These are phyloP conservation scores for Dactylellina sp. DNA, from an alignment of 2,329 filamentous ascomycete species.

Conservation along the genomic window DNA sequence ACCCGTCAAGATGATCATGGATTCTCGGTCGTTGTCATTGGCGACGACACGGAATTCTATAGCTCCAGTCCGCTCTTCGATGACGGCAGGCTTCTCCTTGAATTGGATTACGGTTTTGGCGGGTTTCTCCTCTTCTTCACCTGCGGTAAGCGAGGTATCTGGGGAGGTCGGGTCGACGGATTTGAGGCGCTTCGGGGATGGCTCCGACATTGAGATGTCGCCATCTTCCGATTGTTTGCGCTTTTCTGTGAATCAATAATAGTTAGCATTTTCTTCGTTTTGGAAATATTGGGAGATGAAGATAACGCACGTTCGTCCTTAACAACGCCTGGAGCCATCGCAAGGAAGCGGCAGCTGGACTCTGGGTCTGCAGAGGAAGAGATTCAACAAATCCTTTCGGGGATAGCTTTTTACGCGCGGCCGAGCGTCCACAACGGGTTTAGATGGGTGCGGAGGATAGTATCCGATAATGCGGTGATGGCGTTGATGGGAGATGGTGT, in stretches of 20 bases:
- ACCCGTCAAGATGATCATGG: constrained; percentile 91
- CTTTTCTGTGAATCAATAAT: constrained; percentile 17
- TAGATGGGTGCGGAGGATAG: constrained; percentile 1
- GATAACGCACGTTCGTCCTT: constrained; percentile 51
- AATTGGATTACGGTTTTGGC: constrained; percentile 55
- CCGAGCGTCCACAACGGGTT: background rate
- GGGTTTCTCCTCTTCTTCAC: constrained; percentile 44
- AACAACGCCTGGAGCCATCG: constrained; percentile 44
- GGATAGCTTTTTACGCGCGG: background rate
- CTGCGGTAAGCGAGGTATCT: constrained; percentile 34
- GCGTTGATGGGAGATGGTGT: constrained; percentile 10
- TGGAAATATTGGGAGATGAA: background rate
- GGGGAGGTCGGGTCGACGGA: constrained; percentile 48
- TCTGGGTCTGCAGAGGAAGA: background rate
- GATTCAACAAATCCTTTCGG: background rate
- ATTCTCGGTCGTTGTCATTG: constrained; percentile 89
- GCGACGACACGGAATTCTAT: constrained; percentile 99
- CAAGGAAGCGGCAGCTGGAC: background rate
- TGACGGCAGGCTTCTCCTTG: constrained; percentile 77
- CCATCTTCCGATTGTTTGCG: constrained; percentile 52
- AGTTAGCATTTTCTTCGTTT: constrained; percentile 1
- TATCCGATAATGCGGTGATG: background rate
- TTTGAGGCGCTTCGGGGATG: constrained; percentile 52
- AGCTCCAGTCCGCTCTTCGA: constrained; percentile 91
- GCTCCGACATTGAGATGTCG: constrained; percentile 54